Evolutionary conservation across 1,284 basidiomycete species (phyloP).

Genomic region (Stygiomarasmius scandens): DNA sequence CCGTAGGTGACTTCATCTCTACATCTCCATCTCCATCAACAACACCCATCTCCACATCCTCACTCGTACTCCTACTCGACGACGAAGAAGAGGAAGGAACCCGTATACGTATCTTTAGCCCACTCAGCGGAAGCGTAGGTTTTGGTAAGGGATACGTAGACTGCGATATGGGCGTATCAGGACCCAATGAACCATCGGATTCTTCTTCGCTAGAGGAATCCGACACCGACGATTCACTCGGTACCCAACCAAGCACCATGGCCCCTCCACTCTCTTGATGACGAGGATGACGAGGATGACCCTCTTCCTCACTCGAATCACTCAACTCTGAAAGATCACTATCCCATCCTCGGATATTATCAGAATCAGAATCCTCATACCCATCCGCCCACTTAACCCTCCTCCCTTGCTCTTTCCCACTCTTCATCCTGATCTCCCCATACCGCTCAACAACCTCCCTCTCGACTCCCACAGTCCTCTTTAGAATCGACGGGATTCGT

Average conservation of each 20-base stretch:
- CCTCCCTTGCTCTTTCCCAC: neutral
- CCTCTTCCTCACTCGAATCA: neutral
- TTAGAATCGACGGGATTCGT: neutral
- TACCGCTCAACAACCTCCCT: neutral
- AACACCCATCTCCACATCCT: neutral
- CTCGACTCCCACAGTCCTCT: neutral
- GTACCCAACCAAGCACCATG: neutral
- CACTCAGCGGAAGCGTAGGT: neutral
- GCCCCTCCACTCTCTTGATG: neutral
- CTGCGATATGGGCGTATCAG: neutral
- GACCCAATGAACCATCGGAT: too few relatives aligned
- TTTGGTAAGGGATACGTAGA: neutral
- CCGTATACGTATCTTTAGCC: neutral
- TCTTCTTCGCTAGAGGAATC: too few relatives aligned
- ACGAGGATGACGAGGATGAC: neutral
- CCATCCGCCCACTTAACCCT: constrained; percentile 17
- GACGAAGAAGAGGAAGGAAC: neutral
- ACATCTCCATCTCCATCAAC: neutral
- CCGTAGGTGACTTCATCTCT: neutral
- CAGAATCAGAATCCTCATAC: neutral
- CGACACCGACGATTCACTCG: neutral
- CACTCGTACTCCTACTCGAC: neutral
- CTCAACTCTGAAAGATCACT: constrained; percentile 10
- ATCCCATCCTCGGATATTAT: constrained; percentile 7
- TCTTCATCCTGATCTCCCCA: neutral